Evolutionary conservation across 1,284 basidiomycete genomes (phyloP), one percentile per base, ranked within the genome.

Genomic region (Naganishia cerealis): DNA sequence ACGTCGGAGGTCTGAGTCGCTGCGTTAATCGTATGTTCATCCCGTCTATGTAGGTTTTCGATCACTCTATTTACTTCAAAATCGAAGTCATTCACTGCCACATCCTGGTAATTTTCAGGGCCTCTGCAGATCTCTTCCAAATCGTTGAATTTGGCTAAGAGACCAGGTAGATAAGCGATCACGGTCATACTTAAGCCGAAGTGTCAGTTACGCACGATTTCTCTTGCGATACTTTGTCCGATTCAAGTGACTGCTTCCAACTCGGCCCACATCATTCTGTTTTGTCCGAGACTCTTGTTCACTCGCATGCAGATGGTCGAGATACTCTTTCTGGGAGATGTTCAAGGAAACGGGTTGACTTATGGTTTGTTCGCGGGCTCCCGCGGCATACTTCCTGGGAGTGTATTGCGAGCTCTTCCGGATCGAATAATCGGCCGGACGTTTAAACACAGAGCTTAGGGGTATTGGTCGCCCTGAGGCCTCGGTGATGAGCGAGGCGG

Each of bases 301-400:
- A 56, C 54, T 57, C 29, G 55, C 55, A 10, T 57, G 55, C 16
- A 40, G n/a, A 24, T 57, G 38, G 24, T 57, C 55, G 21, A 40
- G 33, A 21, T 57, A 57, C 33, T 57, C 38, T 13, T 38, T 39
- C 36, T 57, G 12, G 38, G n/a, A 39, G 16, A 40, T 21, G 21
- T 24, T 18, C 9, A 50, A 21, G 21, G 46, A 50, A n/a, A 50
- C 46, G 46, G 46, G 46, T 24, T 50, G 21, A 7, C n/a, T 12
- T 24, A 21, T 50, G 7, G 24, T 9, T 24, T 50, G 46, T 24
- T 21, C 5, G 46, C 46, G n/a, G 21, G n/a, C 12, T 21, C n/a
- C 46, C 46, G 46, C n/a, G 12, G 46, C 46, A 50, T 50, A 50
- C 46, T 50, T 50, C 46, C 24, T 21, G 21, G n/a, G 46, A 2